Conservation (phyloP, 306 rosid genomes). For the Vigna nakashimae region DNA sequence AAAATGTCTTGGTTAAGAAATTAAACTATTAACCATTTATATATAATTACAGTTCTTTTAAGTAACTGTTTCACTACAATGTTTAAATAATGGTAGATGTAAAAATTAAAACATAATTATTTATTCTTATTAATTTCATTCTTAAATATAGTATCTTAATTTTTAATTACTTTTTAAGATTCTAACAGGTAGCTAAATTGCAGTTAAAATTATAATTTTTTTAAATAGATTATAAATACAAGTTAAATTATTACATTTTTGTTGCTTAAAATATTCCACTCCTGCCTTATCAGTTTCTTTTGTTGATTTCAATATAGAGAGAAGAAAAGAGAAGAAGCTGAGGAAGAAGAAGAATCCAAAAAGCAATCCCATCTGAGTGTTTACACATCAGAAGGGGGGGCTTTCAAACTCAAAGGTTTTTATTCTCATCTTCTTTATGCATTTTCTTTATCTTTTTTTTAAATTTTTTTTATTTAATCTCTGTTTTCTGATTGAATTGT, state of each 20-base stretch:
- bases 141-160: neutral
- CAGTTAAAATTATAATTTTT: neutral
- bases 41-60: no score
- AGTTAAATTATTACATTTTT: neutral
- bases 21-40: no score
- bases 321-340: constrained; percentile 6
- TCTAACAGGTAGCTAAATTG: neutral
- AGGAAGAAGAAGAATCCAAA: constrained; percentile 43
- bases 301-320: neutral
- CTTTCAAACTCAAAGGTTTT: constrained; percentile 32
- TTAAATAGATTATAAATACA: neutral
- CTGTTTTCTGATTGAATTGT: constrained; percentile 27
- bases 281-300: neutral
- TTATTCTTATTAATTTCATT: neutral
- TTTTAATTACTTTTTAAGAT: neutral
- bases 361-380: constrained; percentile 51
- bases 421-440: neutral
- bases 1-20: no score
- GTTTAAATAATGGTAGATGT: no score
- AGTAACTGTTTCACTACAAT: no score
- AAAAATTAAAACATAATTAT: no score
- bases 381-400: constrained; percentile 53
- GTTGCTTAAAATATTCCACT: constrained; percentile 9
- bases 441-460: neutral
- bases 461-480: neutral